Base-by-base conservation (phyloP, 2,329 filamentous ascomycete genomes). In the Colletotrichum sp. region DNA sequence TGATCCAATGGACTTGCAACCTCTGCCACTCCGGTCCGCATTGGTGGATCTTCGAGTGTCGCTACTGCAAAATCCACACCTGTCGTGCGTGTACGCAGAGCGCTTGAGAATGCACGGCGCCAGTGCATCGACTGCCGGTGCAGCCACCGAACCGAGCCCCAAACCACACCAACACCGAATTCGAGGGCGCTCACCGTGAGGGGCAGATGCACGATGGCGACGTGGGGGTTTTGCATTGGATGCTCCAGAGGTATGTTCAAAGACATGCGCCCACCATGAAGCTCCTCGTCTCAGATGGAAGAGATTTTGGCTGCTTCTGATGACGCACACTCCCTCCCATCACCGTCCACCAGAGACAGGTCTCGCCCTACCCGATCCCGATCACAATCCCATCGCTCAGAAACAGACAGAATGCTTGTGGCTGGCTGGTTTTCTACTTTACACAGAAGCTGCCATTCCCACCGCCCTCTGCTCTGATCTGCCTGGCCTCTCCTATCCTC, bases 11-110 rank as follows among this genome's bases (percentile, higher is more conserved):
- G 92, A 87, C 87, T 66, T 94, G 92, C 86, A 88, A 90, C 74
- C 84, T 92, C 79, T 94, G 92, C 81, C 89, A 91, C 76, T 90
- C 89, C 3, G 92, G 92, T 2, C 92, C 92, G 67, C 90, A 92
- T 83, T 93, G 91, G 90, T 90, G 89, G 83, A 94, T 94, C 80
- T 94, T 90, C 78, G 91, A 94, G 82, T 94, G 92, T 85, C 87
- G 88, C 76, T 93, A 92, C 82, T 94, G 92, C 89, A 92, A 92
- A 82, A 84, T 93, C 66, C 92, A 93, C 83, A 88, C 90, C 34
- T 94, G 92, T 82, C 87, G 91, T 68, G 84, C 87, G 30, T 94
- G 92, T 81, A 87, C 88, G 62, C 86, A 90, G 76, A 86, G 81
- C 74, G 84, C 83, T 79, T 88, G 72, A 78, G 28, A 18, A 43